phyloP scores from a whole-genome alignment of 371 early-diverging fungal genomes.

The Syncephalastrum contaminatum region DNA sequence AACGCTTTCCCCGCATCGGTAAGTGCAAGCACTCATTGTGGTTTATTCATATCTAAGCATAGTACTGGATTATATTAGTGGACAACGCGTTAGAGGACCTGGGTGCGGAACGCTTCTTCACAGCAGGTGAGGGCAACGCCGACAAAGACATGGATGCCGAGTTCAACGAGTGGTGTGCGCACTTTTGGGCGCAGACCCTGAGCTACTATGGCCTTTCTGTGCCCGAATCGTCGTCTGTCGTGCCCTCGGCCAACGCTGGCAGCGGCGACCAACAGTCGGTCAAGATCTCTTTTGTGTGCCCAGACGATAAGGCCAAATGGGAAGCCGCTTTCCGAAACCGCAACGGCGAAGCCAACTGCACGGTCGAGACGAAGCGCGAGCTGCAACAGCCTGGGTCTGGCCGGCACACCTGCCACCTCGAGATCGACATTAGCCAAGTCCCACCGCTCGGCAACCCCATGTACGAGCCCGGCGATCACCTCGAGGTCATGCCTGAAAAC shows the following conservation, averaged over 20 bases:
- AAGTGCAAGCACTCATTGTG: no score
- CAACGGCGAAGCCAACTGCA: constrained; percentile 29
- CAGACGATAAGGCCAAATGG: constrained; percentile 30
- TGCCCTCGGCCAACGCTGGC: constrained; percentile 27
- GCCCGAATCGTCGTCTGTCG: constrained; percentile 30
- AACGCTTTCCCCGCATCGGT: constrained; percentile 46
- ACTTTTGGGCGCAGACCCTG: constrained; percentile 41
- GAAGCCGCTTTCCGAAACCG: constrained; percentile 23
- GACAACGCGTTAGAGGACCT: constrained; percentile 35
- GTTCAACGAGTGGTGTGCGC: constrained; percentile 49
- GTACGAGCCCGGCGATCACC: constrained; percentile 57
- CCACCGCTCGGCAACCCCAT: constrained; percentile 14
- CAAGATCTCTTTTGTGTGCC: constrained; percentile 27
- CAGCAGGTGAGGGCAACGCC: constrained; percentile 51
- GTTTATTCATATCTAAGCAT: no score
- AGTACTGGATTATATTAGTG: constrained; percentile 3
- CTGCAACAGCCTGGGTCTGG: constrained; percentile 34
- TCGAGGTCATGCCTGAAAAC: constrained; percentile 56
- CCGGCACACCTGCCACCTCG: constrained; percentile 51
- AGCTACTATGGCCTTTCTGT: constrained; percentile 31
- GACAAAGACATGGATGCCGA: constrained; percentile 51
- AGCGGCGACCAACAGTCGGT: constrained; percentile 10
- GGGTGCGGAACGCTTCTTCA: constrained; percentile 48
- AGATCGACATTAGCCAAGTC: constrained; percentile 36
- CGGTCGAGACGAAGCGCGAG: constrained; percentile 27